Evolutionary conservation across 768 basidiomycete species (phyloP).

Genomic region (Pleurotus citrinopileatus): DNA sequence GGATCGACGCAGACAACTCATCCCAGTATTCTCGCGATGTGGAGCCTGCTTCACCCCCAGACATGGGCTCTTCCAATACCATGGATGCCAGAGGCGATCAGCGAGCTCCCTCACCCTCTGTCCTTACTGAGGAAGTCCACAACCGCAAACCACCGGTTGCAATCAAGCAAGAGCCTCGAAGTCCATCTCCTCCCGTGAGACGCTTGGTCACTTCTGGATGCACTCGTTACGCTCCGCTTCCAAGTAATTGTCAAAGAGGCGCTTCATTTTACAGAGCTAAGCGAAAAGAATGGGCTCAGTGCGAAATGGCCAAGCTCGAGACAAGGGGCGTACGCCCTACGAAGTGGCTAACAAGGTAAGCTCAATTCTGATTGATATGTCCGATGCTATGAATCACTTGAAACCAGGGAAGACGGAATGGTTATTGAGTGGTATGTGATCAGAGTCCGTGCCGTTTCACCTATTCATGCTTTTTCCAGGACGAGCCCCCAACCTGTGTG

Average conservation of each 20-base stretch:
- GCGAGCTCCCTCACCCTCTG: background rate
- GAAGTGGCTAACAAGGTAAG: constrained; percentile 1
- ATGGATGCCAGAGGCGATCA: too few species aligned
- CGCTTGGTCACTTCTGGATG: constrained; percentile 1
- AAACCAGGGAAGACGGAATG: constrained; percentile 7
- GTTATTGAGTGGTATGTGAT: constrained; percentile 6
- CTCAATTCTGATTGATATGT: background rate
- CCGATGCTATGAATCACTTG: background rate
- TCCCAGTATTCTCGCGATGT: too few species aligned
- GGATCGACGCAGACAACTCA: background rate
- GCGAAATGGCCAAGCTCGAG: background rate
- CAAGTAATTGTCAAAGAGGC: background rate
- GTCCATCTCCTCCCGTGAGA: constrained; percentile 1
- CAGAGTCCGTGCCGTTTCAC: background rate
- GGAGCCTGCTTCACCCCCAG: too few species aligned
- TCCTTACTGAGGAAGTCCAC: background rate
- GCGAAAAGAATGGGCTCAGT: constrained; percentile 1
- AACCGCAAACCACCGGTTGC: background rate
- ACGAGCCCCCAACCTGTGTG: background rate
- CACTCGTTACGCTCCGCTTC: background rate
- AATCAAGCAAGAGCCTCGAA: constrained; percentile 4
- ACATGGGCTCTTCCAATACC: too few species aligned
- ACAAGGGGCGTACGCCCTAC: background rate
- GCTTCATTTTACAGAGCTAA: constrained; percentile 1
- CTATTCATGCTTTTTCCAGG: background rate